phyloP scores from a whole-genome alignment of 2,329 filamentous ascomycete species.

The Epichloe sp. region DNA sequence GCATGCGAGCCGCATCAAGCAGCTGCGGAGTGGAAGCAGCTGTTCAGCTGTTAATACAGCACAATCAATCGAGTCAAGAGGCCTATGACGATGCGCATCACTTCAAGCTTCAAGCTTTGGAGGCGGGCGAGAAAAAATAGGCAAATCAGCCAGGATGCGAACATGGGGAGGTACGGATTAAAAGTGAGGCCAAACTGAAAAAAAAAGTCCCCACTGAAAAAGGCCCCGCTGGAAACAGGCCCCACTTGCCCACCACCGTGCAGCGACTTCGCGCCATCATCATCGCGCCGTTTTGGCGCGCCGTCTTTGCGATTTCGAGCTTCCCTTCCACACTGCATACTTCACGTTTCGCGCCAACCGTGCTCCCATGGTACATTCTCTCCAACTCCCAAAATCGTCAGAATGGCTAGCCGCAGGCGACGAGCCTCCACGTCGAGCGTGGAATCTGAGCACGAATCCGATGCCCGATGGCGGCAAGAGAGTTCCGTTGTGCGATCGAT shows the following conservation, averaged over 20 bases:
- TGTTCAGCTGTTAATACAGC: background rate
- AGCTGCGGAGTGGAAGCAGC: background rate
- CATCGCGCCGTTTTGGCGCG: background rate
- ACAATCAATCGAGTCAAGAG: background rate
- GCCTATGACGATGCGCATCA: too few species aligned
- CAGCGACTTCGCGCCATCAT: background rate
- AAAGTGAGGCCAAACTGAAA: too few species aligned
- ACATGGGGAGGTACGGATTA: too few species aligned
- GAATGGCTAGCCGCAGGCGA: slow-evolving; percentile 27
- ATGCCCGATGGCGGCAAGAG: slow-evolving; percentile 22
- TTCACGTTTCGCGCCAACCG: too few species aligned
- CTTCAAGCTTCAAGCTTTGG: too few species aligned
- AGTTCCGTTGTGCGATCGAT: slow-evolving; percentile 19
- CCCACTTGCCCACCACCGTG: too few species aligned
- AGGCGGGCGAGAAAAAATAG: too few species aligned
- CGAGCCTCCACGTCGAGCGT: slow-evolving; percentile 32
- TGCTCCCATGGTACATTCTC: background rate
- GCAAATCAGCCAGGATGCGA: too few species aligned
- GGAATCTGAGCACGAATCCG: slow-evolving; percentile 26
- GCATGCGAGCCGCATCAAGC: slow-evolving; percentile 16
- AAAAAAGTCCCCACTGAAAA: too few species aligned
- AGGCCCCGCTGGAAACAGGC: too few species aligned
- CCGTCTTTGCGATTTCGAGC: background rate
- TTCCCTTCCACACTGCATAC: background rate
- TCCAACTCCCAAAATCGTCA: background rate